phyloP scores from a whole-genome alignment of 2,329 filamentous ascomycete species.

The Kalaharituber pfeilii region DNA sequence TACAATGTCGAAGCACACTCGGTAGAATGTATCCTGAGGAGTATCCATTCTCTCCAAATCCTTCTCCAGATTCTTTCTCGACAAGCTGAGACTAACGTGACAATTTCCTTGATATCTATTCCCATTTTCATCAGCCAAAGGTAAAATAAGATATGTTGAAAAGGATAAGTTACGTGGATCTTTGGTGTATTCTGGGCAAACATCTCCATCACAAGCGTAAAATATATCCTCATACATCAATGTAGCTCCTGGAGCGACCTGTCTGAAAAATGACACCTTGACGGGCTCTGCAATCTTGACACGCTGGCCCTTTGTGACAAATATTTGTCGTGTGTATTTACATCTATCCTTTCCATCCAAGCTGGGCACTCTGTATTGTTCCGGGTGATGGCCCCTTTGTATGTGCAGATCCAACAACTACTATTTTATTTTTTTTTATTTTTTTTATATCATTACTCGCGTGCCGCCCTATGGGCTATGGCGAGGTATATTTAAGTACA shows the following conservation, averaged over 20 bases:
- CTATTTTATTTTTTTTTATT: no score
- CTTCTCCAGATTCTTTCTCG: slow-evolving; percentile 95
- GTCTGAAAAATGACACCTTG: slow-evolving; percentile 96
- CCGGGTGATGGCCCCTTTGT: slow-evolving; percentile 89
- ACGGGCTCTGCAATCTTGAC: slow-evolving; percentile 98
- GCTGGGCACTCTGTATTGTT: slow-evolving; percentile 91
- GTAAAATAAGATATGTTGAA: slow-evolving; percentile 1
- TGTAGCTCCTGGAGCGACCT: slow-evolving; percentile 89
- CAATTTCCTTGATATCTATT: slow-evolving; percentile 93
- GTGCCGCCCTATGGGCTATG: no score
- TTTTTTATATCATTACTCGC: no score
- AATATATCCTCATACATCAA: slow-evolving; percentile 99
- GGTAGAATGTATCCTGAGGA: slow-evolving; percentile 88
- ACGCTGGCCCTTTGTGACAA: slow-evolving; percentile 94
- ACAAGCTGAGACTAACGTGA: slow-evolving; percentile 94
- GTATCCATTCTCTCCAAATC: slow-evolving; percentile 99
- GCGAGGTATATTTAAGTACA: no score
- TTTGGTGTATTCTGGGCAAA: slow-evolving; percentile 96
- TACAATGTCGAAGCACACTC: slow-evolving; percentile 52
- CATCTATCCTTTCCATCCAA: slow-evolving; percentile 94
- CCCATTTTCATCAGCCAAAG: slow-evolving; percentile 7
- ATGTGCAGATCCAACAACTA: slow-evolving; percentile 86
- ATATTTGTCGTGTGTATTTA: slow-evolving; percentile 97
- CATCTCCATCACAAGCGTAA: slow-evolving; percentile 94
- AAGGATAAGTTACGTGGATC: slow-evolving; percentile 68